Evolutionary conservation across 257 asterid species (phyloP), one percentile per base, ranked within the genome.

Genomic region (Verbena officinalis): DNA sequence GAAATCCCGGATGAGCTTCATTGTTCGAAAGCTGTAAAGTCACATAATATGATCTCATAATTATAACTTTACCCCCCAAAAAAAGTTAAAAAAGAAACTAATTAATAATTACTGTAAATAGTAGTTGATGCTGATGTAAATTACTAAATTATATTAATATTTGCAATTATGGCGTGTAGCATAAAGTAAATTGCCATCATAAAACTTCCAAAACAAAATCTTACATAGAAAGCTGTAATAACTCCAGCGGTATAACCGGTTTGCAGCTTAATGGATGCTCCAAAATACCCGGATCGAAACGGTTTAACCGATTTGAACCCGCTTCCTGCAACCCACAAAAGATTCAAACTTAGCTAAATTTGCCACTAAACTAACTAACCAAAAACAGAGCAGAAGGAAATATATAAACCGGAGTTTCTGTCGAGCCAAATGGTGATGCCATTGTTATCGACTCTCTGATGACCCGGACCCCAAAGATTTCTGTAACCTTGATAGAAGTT

Each of bases 231-330:
- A 75, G 99, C 94, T 0, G 99, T 93, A 36, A 85, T 93, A n/a
- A 90, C 97, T 54, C 99, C 99, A 0, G 99, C 99, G 7, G 99
- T 93, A 21, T 93, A 93, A 44, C 99, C 99, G 11, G 87, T 64
- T 60, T 93, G 99, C 59, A 93, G 95, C 83, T 93, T 93, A 51
- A 93, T 83, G 48, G 94, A 82, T 0, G 99, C 79, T 7, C 99
- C 97, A 21, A 93, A 93, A 49, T 93, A 90, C 7, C 99, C 99
- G 10, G 99, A 93, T 39, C 96, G 83, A 65, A 84, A 93, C 11
- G 97, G 94, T 68, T 93, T 90, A 30, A 90, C 87, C 36, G 99
- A 93, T 88, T 90, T 93, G 83, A 90, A 93, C 73, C 97, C 99
- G 33, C 99, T 93, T 31, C 99, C 99, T 92, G 65, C 44, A 12